Evolutionary conservation across 116 monocot species (phyloP), one percentile per base, ranked within the genome.

Genomic region (Papilionanthe hybrid): DNA sequence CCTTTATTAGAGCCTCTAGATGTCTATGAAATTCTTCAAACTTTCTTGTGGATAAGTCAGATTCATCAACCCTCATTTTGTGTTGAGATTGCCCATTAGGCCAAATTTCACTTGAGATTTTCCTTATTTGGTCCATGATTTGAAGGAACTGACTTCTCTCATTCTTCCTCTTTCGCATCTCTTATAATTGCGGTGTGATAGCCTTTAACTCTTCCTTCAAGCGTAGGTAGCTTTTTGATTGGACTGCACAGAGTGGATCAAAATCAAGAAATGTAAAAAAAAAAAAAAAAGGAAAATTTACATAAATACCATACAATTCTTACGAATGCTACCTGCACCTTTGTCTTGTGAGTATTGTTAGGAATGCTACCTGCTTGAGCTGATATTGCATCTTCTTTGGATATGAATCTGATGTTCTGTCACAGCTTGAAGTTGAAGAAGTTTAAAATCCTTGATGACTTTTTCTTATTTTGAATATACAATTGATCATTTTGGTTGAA

Each of bases 21-120:
- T 89, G 87, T 57, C 79, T 87, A 12, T 88, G 88, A 74, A 94
- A 72, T 67, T 96, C 96, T 78, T 96, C 92, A 60, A 96, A 89
- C 78, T 81, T 92, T 85, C 82, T 88, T 19, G 79, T 55, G 11
- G 92, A 93, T 60, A 96, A 72, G 78, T 92, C 96, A 76, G 88
- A 89, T 79, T 94, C 94, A 88, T 96, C 94, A 18, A 92, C 60
- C 44, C 66, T 82, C 32, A 89, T 63, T 75, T 84, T 87, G 28
- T 82, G 85, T 7, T 42, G 27, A 63, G 53, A 58, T 57, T 56
- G 75, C 17, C 90, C 96, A 82, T 83, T 67, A 57, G 85, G 81
- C 75, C 80, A 69, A 28, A 96, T 92, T 81, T 96, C 94, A 77
- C 43, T 69, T 28, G 82, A 78, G 60, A 94, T 82, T 78, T 89